Conservation (phyloP, 2,329 filamentous ascomycete species). For the Chrysosporium queenslandicum region DNA sequence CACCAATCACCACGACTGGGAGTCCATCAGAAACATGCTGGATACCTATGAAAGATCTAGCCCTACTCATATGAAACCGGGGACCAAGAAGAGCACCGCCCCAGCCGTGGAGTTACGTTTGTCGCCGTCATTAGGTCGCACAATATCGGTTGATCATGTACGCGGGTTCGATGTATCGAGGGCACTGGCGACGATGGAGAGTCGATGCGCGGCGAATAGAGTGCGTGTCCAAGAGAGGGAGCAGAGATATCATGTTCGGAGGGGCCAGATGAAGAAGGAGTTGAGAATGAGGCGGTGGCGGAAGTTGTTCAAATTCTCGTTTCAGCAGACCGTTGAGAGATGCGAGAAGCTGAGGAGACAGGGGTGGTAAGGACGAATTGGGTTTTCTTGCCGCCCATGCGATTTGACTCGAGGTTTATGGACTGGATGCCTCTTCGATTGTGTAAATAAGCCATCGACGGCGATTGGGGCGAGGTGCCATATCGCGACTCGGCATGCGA, state of each 20-base stretch:
- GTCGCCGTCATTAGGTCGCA: slow-evolving; percentile 22
- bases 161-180: slow-evolving; percentile 19
- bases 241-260: slow-evolving; percentile 36
- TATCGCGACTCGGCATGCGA: neutral
- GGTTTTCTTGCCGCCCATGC: no score
- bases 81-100: neutral
- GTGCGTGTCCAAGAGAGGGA: slow-evolving; percentile 24
- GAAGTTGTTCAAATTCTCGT: slow-evolving; percentile 37
- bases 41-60: neutral
- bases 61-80: neutral
- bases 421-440: no score
- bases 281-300: slow-evolving; percentile 33
- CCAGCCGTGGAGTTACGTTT: slow-evolving; percentile 18
- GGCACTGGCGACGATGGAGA: slow-evolving; percentile 22
- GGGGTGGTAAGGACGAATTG: slow-evolving; percentile 38
- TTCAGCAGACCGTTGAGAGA: slow-evolving; percentile 33
- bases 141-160: slow-evolving; percentile 18
- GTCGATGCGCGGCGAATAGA: slow-evolving; percentile 25
- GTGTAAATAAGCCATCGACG: neutral
- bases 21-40: neutral
- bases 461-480: neutral
- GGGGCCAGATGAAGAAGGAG: slow-evolving; percentile 35
- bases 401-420: no score
- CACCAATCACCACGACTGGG: no score
- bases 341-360: slow-evolving; percentile 38